A percentile compares a stretch with the other conserved stretches of the same genome.
Conservation (phyloP, 257 asterid species). For the Nicotiana benthamiana region DNA sequence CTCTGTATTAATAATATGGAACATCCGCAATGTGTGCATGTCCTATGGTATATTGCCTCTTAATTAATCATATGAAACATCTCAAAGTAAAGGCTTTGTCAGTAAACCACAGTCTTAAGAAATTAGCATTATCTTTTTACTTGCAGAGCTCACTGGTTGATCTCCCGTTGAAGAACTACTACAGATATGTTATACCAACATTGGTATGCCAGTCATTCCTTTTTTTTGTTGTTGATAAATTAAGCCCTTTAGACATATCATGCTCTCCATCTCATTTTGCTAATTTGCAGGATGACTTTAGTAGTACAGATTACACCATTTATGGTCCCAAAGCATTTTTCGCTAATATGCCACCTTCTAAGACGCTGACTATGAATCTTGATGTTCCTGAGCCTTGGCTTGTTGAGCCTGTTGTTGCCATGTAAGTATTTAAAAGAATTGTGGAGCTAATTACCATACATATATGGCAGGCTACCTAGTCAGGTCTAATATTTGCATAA, state of each 20-base stretch:
- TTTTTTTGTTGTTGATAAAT: neutral
- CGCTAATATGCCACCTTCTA: conserved; percentile 91
- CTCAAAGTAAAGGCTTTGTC: neutral
- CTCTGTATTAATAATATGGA: neutral
- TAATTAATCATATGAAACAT: neutral
- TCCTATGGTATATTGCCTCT: neutral
- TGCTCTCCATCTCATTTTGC: conserved; percentile 21
- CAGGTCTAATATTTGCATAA: neutral
- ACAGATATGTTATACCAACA: conserved; percentile 95
- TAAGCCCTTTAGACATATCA: neutral
- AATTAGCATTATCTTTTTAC: conserved; percentile 13
- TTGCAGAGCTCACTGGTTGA: conserved; percentile 92
- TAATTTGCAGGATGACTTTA: conserved; percentile 81
- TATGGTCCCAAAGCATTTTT: conserved; percentile 93
- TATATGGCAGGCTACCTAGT: neutral
- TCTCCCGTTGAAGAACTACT: conserved; percentile 97
- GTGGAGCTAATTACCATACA: neutral
- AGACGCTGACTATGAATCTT: conserved; percentile 97
- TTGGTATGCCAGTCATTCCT: conserved; percentile 36
- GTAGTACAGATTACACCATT: conserved; percentile 57
- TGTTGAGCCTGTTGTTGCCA: conserved; percentile 84
- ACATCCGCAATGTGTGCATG: neutral
- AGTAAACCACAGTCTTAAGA: neutral
- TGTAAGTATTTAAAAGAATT: conserved; percentile 43
- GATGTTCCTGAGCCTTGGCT: conserved; percentile 99